A percentile compares a stretch with the other conserved stretches of the same genome.
These are phyloP conservation scores for Bondarzewia mesenterica DNA, from an alignment of 1,284 basidiomycete genomes.

Conservation along the genomic window DNA sequence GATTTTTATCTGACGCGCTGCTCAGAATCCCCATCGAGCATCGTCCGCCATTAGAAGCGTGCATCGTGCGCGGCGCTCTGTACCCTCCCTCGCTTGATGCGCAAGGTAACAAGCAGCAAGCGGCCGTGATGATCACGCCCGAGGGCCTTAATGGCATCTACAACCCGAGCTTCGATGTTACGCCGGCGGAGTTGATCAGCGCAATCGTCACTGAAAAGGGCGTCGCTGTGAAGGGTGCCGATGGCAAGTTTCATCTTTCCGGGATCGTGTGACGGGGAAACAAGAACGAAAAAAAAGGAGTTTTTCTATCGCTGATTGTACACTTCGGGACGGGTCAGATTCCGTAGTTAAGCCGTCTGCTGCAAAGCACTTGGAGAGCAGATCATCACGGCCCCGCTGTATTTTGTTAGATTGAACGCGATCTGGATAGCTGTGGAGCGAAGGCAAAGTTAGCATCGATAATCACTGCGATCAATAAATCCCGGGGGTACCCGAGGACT, in stretches of 20 bases:
- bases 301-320: too few species aligned
- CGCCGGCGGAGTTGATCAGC: constrained; percentile 74
- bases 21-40: constrained; percentile 87
- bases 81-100: constrained; percentile 39
- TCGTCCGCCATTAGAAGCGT: constrained; percentile 78
- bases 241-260: constrained; percentile 49
- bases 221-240: constrained; percentile 58
- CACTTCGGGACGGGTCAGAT: too few species aligned
- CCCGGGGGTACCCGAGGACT: too few species aligned
- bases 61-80: constrained; percentile 73
- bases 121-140: constrained; percentile 70
- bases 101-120: constrained; percentile 42
- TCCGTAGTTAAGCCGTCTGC: too few species aligned
- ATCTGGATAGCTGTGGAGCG: too few species aligned
- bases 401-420: too few species aligned
- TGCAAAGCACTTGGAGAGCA: too few species aligned
- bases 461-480: too few species aligned
- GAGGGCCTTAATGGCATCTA: constrained; percentile 63
- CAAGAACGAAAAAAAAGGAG: too few species aligned
- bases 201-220: constrained; percentile 90
- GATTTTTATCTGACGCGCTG: not conserved
- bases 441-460: too few species aligned
- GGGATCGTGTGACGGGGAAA: not conserved
- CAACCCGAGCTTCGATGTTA: constrained; percentile 93
- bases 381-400: too few species aligned